Evolutionary conservation across 768 basidiomycete species (phyloP).

Genomic region (Sporobolomyces roseus): DNA sequence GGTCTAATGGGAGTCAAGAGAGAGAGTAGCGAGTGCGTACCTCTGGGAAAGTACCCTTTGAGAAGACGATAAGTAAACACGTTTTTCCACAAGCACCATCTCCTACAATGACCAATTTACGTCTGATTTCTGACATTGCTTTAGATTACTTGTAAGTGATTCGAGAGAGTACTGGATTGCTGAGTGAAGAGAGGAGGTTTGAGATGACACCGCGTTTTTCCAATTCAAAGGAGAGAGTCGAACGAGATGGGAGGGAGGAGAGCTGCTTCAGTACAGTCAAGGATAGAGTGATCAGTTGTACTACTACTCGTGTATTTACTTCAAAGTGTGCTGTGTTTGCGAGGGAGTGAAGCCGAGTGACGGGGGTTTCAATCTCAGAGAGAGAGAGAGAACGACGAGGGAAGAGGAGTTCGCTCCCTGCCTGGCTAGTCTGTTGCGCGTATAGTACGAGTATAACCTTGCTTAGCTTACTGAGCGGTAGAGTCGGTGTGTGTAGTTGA

Average conservation of each 20-base stretch:
- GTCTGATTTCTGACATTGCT: slow-evolving; percentile 89
- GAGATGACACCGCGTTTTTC: slow-evolving; percentile 15
- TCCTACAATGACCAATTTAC: slow-evolving; percentile 98
- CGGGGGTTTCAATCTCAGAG: no score
- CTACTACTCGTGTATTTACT: no score
- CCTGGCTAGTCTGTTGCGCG: no score
- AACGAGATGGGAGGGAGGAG: not conserved
- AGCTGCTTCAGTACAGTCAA: not conserved
- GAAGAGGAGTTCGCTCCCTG: no score
- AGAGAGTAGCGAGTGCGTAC: slow-evolving; percentile 50
- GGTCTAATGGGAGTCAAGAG: not conserved
- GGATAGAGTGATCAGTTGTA: no score
- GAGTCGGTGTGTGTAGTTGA: no score
- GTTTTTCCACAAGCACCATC: slow-evolving; percentile 72
- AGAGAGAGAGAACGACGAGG: no score
- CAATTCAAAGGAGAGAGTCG: not conserved
- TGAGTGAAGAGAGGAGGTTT: slow-evolving; percentile 6
- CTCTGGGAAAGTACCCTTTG: slow-evolving; percentile 94
- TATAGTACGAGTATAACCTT: no score
- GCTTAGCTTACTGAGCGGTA: no score
- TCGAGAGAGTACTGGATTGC: not conserved
- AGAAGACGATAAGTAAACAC: slow-evolving; percentile 91
- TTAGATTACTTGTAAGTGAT: not conserved
- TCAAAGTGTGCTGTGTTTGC: no score
- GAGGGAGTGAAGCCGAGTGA: no score